Conservation (phyloP, 345 rosid genomes). For the Citrus sp. region DNA sequence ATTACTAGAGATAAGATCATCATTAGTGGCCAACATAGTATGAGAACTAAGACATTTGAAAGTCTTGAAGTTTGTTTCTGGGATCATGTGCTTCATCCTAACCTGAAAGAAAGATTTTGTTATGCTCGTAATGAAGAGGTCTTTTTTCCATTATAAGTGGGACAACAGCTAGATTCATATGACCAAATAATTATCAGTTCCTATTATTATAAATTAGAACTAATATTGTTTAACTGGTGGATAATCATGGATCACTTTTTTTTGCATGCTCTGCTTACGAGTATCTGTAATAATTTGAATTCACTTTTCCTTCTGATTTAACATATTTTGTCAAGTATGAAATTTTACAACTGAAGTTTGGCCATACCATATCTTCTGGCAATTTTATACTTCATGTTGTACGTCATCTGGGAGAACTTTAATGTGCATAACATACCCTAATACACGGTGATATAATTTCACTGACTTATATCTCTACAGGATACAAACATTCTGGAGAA, state of each 20-base stretch:
- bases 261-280: neutral
- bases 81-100: neutral
- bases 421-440: neutral
- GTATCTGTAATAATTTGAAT: neutral
- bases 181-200: neutral
- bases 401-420: neutral
- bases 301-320: neutral
- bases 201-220: neutral
- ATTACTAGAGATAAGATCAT: neutral
- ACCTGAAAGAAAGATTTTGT: neutral
- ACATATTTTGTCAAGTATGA: neutral
- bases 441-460: neutral
- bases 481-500: slow-evolving; percentile 63
- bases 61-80: neutral
- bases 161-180: neutral
- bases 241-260: neutral
- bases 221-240: neutral
- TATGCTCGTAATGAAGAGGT: neutral
- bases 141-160: neutral
- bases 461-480: slow-evolving; percentile 32
- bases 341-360: neutral
- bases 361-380: neutral
- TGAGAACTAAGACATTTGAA: neutral
- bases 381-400: neutral
- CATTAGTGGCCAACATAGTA: neutral